Evolutionary conservation across 805 yeast species (phyloP), one percentile per base, ranked within the genome.

Genomic region (Saccharomyces paradoxus): DNA sequence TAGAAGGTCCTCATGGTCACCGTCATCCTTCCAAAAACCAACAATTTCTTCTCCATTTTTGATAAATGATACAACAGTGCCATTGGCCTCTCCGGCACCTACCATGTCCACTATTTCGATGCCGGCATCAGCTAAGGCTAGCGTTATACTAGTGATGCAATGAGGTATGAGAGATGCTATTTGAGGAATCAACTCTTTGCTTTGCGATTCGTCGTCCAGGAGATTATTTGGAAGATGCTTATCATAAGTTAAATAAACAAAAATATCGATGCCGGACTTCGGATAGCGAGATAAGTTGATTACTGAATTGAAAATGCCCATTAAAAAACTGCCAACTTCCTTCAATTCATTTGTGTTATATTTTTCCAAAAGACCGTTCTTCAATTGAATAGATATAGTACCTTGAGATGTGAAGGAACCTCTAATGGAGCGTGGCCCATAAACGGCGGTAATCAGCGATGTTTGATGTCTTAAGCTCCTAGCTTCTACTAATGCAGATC

Each of bases 361-460:
- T 48, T 61, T 57, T 48, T 61, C 68, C 56, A 55, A 50, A 12
- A 74, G 64, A 22, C 65, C 69, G 52, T 75, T 74, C 52, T 73
- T 71, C 32, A 74, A 55, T 29, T 68, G 71, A 14, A 87, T 89
- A 28, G 83, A 78, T 46, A 88, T 71, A 4, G 82, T 75, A 2
- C 91, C 91, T 51, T 81, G 74, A 24, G 85, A 82, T 41, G 81
- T 76, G 66, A 85, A 88, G 3, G 88, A 79, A 1, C 89, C 89
- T 56, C 87, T 76, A 57, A 81, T 83, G 7, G 98, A 97, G 60
- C 90, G 77, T 3, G 98, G 98, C 0, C 98, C 98, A 69, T 83
- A 87, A 0, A 92, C 83, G 3, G 89, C 78, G 0, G 86, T 85
- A 53, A 84, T 81, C 5, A 89, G 70, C 49, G 83, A 63, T 2